Conservation (phyloP, 129 eudicot species). For the Oenanthe sinensis region DNA sequence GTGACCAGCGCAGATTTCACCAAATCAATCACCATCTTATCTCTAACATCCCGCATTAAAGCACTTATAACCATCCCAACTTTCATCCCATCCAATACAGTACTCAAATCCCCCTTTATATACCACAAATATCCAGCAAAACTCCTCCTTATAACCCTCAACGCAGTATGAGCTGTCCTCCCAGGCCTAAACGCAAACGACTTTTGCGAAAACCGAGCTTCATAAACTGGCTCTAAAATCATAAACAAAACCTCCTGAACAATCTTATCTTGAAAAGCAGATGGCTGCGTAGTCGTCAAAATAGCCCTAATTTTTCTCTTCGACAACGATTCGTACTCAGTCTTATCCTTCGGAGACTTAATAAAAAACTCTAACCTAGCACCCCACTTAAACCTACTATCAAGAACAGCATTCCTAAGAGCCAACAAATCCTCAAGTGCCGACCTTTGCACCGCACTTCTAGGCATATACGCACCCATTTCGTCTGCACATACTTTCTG, state of each 20-base stretch:
- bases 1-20: constrained; percentile 67
- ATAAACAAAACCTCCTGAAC: constrained; percentile 94
- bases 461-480: constrained; percentile 69
- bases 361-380: constrained; percentile 60
- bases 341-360: constrained; percentile 64
- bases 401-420: constrained; percentile 75
- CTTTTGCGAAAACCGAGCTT: constrained; percentile 72
- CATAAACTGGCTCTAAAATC: constrained; percentile 88
- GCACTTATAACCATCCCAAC: constrained; percentile 62
- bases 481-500: constrained; percentile 83
- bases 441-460: constrained; percentile 51
- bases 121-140: constrained; percentile 98
- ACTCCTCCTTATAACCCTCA: constrained; percentile 82
- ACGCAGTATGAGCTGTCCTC: constrained; percentile 81
- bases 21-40: constrained; percentile 78
- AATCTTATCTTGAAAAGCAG: constrained; percentile 78
- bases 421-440: constrained; percentile 64
- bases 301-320: constrained; percentile 67
- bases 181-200: constrained; percentile 92
- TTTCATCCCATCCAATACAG: constrained; percentile 56
- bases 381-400: constrained; percentile 64
- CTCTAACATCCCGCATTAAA: constrained; percentile 75
- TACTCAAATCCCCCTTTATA: constrained; percentile 84
- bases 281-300: constrained; percentile 52
- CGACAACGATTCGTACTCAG: constrained; percentile 51